Conservation (phyloP, 495 filamentous ascomycete genomes). For the Podospora comata region DNA sequence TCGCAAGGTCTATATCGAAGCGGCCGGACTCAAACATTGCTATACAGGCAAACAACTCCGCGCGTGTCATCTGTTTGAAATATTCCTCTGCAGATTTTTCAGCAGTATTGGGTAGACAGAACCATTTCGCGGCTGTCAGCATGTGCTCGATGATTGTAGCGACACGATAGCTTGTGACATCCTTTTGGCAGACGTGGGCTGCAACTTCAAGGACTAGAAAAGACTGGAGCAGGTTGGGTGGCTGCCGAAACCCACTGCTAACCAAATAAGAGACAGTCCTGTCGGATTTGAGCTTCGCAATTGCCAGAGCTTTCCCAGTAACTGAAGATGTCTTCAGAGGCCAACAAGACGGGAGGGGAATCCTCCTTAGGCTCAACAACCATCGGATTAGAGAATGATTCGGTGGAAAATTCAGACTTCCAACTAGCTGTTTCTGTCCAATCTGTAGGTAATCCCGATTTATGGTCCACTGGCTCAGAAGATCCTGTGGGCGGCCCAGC, state of each 20-base stretch:
- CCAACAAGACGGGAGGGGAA: background rate
- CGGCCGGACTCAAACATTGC: background rate
- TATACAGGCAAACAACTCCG: background rate
- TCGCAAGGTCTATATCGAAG: background rate
- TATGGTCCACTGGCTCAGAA: background rate
- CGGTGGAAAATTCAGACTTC: background rate
- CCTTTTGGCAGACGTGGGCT: background rate
- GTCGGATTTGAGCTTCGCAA: too few species aligned
- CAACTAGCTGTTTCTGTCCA: too few species aligned
- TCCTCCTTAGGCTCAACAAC: background rate
- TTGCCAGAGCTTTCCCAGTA: too few species aligned
- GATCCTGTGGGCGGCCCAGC: background rate
- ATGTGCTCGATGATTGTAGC: background rate
- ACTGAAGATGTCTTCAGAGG: background rate
- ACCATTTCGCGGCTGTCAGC: background rate
- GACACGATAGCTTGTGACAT: background rate
- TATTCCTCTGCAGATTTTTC: background rate
- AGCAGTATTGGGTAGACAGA: background rate
- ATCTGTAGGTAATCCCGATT: too few species aligned
- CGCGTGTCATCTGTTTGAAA: background rate
- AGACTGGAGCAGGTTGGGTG: background rate
- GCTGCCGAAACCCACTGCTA: background rate
- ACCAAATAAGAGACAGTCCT: background rate
- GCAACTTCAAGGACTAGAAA: background rate
- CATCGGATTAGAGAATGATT: background rate